Evolutionary conservation across 768 basidiomycete species (phyloP), one percentile per base, ranked within the genome.

Genomic region (Clavulina sp.): DNA sequence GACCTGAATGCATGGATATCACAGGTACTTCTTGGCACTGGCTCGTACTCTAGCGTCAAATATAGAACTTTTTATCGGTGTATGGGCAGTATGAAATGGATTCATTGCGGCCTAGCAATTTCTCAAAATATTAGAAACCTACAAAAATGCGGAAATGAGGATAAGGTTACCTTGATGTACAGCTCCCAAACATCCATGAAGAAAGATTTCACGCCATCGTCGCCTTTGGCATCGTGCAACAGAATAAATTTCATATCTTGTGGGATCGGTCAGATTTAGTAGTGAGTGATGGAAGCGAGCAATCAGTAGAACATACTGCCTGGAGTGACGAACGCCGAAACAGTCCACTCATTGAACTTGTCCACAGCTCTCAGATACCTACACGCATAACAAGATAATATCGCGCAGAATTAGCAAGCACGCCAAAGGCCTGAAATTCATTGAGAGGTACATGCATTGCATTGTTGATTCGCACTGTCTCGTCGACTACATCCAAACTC

Each of bases 321-420:
- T 1, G 92, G 81, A 0, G 95, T 97, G 19, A 97, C 71, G 67
- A 96, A 97, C 29, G 86, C 89, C 16, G 95, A 97, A 19, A 97
- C 80, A 2, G 80, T 92, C 95, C 95, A 99, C 63, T 97, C 95
- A 61, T 97, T 96, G 68, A 96, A 95, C 69, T 83, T 87, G 73
- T 99, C 95, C 54, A 97, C 80, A 18, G 80, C 77, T 63, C 92
- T 93, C 52, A 96, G 72, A 65, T 96, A 96, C 84, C 95, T 97
- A 61, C 7, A 40, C 7, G 29, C 31, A 36, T 50, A 19, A 21
- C 18, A 23, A 48, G 7, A 48, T 16, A 51, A 47, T 13, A 49
- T 43, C 30, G 19, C 16, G 29, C 21, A 19, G 4, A 53, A 3
- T 3, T 16, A 6, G 26, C 23, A 31, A 55, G 36, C 3, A 18